Evolutionary conservation across 129 eudicot species (phyloP).

Genomic region (Escallonia rubra): DNA sequence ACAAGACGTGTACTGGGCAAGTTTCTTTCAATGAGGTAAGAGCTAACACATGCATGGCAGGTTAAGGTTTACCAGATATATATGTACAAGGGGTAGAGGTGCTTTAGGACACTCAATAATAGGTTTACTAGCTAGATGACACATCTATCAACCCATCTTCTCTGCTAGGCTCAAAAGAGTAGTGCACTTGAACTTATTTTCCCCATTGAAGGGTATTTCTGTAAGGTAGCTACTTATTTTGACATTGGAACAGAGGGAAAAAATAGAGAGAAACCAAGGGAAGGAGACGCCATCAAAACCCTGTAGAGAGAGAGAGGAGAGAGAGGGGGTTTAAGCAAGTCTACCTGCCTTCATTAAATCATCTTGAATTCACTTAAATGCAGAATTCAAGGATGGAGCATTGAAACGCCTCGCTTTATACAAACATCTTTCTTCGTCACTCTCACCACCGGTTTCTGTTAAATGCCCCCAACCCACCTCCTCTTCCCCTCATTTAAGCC

Average conservation of each 20-base stretch:
- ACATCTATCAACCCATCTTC: conserved; percentile 7
- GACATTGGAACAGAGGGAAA: neutral
- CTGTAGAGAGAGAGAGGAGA: neutral
- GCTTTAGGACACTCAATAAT: neutral
- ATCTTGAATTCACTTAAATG: conserved; percentile 44
- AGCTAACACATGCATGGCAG: neutral
- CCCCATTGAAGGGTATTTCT: neutral
- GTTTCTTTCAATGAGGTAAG: neutral
- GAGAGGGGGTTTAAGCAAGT: conserved; percentile 14
- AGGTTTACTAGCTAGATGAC: neutral
- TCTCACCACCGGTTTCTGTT: conserved; percentile 44
- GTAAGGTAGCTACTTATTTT: neutral
- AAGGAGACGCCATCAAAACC: neutral
- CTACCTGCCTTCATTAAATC: conserved; percentile 47
- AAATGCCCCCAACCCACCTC: conserved; percentile 50
- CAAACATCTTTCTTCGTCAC: conserved; percentile 44
- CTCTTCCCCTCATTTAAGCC: conserved; percentile 24
- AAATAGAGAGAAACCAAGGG: neutral
- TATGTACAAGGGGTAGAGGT: neutral
- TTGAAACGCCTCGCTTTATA: conserved; percentile 47
- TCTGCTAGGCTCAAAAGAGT: too few species aligned
- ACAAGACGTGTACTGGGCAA: neutral
- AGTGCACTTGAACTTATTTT: neutral
- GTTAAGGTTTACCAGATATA: neutral
- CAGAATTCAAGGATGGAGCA: conserved; percentile 40